phyloP scores from a whole-genome alignment of 202 grass and related monocot species.

The Tripidium arundinaceum region DNA sequence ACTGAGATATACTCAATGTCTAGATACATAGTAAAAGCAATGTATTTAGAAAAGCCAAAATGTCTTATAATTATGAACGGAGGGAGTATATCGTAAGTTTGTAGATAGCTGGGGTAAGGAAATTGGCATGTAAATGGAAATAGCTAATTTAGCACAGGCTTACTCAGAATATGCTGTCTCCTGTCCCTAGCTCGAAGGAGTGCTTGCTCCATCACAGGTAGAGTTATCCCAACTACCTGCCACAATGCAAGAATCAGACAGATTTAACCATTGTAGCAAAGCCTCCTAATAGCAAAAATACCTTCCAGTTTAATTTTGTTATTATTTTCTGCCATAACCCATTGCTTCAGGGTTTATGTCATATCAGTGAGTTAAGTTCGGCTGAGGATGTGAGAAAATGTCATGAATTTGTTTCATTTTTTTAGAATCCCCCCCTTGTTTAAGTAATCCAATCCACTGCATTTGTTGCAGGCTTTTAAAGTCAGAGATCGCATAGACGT shows the following conservation, averaged over 20 bases:
- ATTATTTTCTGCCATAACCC: conserved; percentile 12
- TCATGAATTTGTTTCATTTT: conserved; percentile 13
- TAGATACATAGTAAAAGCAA: too few relatives aligned
- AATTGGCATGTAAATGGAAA: conserved; percentile 3
- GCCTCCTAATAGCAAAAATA: conserved; percentile 12
- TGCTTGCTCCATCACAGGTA: conserved; percentile 85
- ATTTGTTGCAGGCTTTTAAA: conserved; percentile 69
- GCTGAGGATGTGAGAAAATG: conserved; percentile 91
- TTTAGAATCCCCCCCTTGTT: not conserved
- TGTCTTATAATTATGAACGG: too few relatives aligned
- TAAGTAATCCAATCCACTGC: conserved; percentile 19
- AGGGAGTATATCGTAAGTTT: conserved; percentile 6
- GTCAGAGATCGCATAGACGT: conserved; percentile 90
- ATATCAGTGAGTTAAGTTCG: conserved; percentile 93
- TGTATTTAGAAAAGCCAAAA: too few relatives aligned
- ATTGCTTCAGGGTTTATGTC: conserved; percentile 73
- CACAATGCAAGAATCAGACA: not conserved
- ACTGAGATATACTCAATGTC: too few relatives aligned
- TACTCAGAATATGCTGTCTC: conserved; percentile 83
- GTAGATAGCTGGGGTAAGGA: not conserved
- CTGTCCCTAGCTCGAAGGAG: conserved; percentile 87
- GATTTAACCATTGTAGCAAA: conserved; percentile 12
- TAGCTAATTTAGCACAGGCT: conserved; percentile 22
- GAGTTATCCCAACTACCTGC: conserved; percentile 79
- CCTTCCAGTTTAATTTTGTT: conserved; percentile 8